These are phyloP conservation scores for Aureobasidium lini DNA, from an alignment of 2,329 filamentous ascomycete genomes.

Conservation along the genomic window DNA sequence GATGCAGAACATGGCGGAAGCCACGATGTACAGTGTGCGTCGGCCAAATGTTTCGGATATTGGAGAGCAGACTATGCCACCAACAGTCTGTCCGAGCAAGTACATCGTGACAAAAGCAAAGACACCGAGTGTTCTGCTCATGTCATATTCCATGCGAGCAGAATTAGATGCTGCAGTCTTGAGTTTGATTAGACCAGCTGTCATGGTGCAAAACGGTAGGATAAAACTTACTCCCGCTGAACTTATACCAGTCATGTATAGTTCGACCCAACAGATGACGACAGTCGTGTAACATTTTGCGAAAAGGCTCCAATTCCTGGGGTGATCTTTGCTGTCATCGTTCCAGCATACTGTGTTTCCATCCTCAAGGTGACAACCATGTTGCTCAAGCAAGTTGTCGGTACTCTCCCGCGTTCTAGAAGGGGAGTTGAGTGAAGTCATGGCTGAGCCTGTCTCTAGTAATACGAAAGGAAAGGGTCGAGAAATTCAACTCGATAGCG, in stretches of 20 bases:
- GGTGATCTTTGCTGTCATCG: conserved; percentile 15
- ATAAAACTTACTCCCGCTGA: conserved; percentile 16
- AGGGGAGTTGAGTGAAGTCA: neutral
- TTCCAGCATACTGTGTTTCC: conserved; percentile 17
- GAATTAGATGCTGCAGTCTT: conserved; percentile 17
- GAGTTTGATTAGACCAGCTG: neutral
- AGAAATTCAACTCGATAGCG: neutral
- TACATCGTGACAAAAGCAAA: conserved; percentile 22
- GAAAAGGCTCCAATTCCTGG: conserved; percentile 15
- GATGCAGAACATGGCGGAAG: conserved; percentile 25
- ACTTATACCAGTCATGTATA: conserved; percentile 19
- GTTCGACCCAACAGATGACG: conserved; percentile 17
- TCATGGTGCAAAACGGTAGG: neutral
- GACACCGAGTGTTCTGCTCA: conserved; percentile 17
- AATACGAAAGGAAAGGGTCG: neutral
- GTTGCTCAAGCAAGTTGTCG: conserved; percentile 5
- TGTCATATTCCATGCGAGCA: conserved; percentile 15
- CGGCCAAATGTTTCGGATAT: conserved; percentile 33
- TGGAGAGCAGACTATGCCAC: conserved; percentile 31
- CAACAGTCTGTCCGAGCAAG: conserved; percentile 31
- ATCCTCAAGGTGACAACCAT: conserved; percentile 16
- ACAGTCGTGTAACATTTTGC: conserved; percentile 17
- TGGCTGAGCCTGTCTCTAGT: neutral
- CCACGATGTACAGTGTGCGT: conserved; percentile 27
- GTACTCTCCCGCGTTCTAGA: neutral